A percentile compares a stretch with the other conserved stretches of the same genome.
phyloP scores from a whole-genome alignment of 306 rosid species.

The Quercus robur region DNA sequence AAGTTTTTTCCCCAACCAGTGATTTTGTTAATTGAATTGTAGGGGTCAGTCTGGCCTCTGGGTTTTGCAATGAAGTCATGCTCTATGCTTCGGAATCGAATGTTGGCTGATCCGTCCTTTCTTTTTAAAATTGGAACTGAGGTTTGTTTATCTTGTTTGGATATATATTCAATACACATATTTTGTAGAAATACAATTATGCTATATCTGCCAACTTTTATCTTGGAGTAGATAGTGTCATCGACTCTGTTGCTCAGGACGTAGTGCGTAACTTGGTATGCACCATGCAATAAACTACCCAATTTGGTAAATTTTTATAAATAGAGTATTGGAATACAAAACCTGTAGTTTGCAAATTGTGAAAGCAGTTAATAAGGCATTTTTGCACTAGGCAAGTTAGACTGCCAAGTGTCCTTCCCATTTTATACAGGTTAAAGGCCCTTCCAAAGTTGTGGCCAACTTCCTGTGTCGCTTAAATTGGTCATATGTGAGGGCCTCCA shows the following conservation, averaged over 20 bases:
- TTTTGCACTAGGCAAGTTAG: neutral
- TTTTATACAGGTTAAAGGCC: neutral
- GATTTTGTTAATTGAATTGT: conserved; percentile 21
- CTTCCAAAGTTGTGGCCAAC: neutral
- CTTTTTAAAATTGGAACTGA: conserved; percentile 92
- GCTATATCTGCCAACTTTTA: neutral
- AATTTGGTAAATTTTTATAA: too few species aligned
- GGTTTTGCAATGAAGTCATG: conserved; percentile 76
- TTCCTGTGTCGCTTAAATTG: neutral
- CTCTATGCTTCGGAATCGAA: conserved; percentile 71
- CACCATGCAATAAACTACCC: neutral
- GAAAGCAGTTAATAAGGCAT: conserved; percentile 15
- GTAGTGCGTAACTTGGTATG: neutral
- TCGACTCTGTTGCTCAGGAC: neutral
- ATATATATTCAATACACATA: conserved; percentile 5
- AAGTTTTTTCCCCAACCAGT: conserved; percentile 7
- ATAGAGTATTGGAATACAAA: neutral
- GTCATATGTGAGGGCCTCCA: neutral
- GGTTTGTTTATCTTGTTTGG: conserved; percentile 53
- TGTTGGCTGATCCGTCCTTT: conserved; percentile 90
- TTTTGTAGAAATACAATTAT: conserved; percentile 1
- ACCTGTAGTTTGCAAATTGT: neutral
- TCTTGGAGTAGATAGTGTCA: neutral
- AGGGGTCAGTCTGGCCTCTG: conserved; percentile 77
- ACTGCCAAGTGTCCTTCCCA: neutral